Base-by-base conservation (phyloP, 441 rosid species). In the Euphorbia schlechtendalii region DNA sequence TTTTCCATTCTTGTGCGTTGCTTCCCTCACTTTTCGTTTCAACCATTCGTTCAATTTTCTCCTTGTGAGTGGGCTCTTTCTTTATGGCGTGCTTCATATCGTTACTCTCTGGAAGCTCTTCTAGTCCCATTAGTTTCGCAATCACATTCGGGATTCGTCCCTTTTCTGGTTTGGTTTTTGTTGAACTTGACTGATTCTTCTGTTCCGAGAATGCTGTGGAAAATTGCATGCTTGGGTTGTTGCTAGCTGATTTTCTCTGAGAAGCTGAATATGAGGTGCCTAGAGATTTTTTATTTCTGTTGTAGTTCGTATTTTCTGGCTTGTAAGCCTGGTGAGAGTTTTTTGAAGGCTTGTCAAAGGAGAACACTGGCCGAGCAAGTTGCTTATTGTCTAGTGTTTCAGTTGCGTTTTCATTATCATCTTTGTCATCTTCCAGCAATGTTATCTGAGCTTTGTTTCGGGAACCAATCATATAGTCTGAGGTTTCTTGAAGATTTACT, bases 121-220 rank as follows among this genome's bases (percentile, higher is more conserved):
- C 90, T 22, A 87, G 56, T 55, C 99, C 98, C 96, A 89, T 94
- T 53, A 89, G 70, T 86, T 86, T 89, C 9, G 96, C 99, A 49
- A 91, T 83, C 53, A 91, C 90, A 80, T 77, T 91, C 25, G 98
- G 87, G 60, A 91, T 85, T 75, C 96, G 85, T 34, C 74, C 85
- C 59, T 84, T 94, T 21, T 82, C 92, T 15, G 77, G 67, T 69
- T 81, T 86, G 52, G 69, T 46, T 58, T 66, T 76, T 32, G 74
- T 8, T 18, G 87, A 74, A 69, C 67, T 77, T 8, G 75, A 62
- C 1, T 55, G 70, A 38, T 75, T 74, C 72, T 69, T 77, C 71
- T 78, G 74, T 3, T 69, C 84, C 28, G 80, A 72, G 61, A 73
- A 74, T 56, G 75, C 48, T 63, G 68, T 30, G 11, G 34, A 55